Evolutionary conservation across 2,329 filamentous ascomycete genomes (phyloP).

Genomic region (Arachnopeziza araneosa): DNA sequence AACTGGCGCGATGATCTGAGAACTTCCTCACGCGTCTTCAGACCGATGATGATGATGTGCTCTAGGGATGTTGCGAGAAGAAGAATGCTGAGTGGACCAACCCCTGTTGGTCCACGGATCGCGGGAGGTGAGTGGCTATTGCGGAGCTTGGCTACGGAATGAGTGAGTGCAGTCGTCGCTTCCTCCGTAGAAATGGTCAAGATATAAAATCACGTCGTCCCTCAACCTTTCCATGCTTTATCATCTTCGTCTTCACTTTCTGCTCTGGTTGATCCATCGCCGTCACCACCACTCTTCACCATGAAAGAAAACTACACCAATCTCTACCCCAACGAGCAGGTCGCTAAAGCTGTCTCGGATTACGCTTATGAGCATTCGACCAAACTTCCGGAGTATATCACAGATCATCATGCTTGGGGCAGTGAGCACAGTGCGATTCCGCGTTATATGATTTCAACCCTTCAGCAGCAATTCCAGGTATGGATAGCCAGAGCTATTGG

Average conservation of each 20-base stretch:
- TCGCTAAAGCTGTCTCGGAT: constrained; percentile 37
- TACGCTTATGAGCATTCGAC: constrained; percentile 41
- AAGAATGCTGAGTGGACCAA: neutral
- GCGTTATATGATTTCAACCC: constrained; percentile 24
- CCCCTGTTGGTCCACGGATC: neutral
- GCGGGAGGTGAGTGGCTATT: too few relatives aligned
- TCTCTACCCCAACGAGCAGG: constrained; percentile 39
- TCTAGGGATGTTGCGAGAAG: neutral
- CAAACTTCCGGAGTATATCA: constrained; percentile 37
- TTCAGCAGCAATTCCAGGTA: constrained; percentile 21
- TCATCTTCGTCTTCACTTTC: neutral
- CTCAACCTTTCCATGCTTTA: too few relatives aligned
- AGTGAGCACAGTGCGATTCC: neutral
- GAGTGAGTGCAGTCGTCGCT: too few relatives aligned
- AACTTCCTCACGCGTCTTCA: neutral
- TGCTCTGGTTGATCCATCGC: too few relatives aligned
- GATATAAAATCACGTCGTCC: too few relatives aligned
- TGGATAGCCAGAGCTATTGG: constrained; percentile 21
- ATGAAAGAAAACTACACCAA: constrained; percentile 23
- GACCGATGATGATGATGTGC: neutral
- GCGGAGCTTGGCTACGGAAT: neutral
- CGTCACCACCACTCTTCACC: neutral
- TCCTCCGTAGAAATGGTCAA: too few relatives aligned
- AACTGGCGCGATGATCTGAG: neutral
- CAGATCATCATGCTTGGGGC: constrained; percentile 36